Evolutionary conservation across 495 filamentous ascomycete genomes (phyloP).

Genomic region (Xylaria palmicola): DNA sequence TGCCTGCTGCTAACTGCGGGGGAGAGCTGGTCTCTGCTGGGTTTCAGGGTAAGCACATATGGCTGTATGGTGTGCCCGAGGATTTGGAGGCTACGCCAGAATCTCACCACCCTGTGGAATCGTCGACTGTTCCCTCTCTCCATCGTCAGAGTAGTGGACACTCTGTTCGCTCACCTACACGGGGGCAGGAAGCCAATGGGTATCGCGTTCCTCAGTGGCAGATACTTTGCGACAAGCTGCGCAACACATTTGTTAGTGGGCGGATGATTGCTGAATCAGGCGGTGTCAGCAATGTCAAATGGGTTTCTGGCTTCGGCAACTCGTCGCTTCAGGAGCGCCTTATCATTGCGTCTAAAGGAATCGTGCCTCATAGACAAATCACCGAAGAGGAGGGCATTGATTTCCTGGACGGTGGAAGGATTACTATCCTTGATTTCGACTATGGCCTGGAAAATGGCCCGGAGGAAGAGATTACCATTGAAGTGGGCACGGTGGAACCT

Average conservation of each 20-base stretch:
- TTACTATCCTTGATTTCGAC: slow-evolving; percentile 76
- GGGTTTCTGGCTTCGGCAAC: slow-evolving; percentile 53
- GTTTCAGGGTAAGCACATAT: slow-evolving; percentile 69
- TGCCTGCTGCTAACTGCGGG: slow-evolving; percentile 64
- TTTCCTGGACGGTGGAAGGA: slow-evolving; percentile 77
- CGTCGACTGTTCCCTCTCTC: slow-evolving; percentile 25
- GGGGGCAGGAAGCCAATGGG: slow-evolving; percentile 37
- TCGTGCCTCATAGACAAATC: slow-evolving; percentile 56
- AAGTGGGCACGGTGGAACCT: slow-evolving; percentile 68
- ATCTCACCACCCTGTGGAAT: slow-evolving; percentile 26
- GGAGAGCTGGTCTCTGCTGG: slow-evolving; percentile 77
- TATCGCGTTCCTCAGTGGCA: slow-evolving; percentile 63
- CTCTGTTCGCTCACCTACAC: slow-evolving; percentile 34
- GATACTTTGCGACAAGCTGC: slow-evolving; percentile 62
- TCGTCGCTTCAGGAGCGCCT: slow-evolving; percentile 58
- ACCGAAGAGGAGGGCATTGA: slow-evolving; percentile 71
- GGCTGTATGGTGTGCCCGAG: slow-evolving; percentile 78
- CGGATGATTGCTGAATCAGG: slow-evolving; percentile 55
- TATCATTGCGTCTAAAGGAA: slow-evolving; percentile 73
- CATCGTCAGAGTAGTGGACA: slow-evolving; percentile 42
- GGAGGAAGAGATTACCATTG: slow-evolving; percentile 60
- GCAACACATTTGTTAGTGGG: slow-evolving; percentile 63
- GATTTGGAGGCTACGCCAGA: slow-evolving; percentile 61
- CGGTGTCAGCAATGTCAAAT: slow-evolving; percentile 59
- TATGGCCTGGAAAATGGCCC: slow-evolving; percentile 57